Conservation (phyloP, 768 basidiomycete genomes). For the Vishniacozyma victoriae region DNA sequence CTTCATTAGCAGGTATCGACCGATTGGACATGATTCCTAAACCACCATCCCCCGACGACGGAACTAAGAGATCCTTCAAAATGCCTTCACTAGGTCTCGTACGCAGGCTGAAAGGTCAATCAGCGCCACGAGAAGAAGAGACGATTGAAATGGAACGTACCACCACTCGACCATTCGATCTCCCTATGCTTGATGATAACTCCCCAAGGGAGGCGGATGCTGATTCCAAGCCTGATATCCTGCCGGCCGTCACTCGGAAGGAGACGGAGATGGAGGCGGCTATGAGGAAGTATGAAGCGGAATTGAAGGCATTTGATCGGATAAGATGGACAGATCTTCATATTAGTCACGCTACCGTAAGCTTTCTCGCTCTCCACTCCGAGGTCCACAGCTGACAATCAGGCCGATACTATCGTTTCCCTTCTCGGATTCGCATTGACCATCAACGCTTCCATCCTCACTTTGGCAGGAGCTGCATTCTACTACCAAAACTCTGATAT, state of each 20-base stretch:
- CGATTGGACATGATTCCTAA: conserved; percentile 51
- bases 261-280: conserved; percentile 6
- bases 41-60: conserved; percentile 10
- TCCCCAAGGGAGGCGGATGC: no score
- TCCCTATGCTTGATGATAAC: no score
- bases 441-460: conserved; percentile 76
- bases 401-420: conserved; percentile 58
- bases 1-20: conserved; percentile 76
- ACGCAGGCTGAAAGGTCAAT: no score
- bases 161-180: no score
- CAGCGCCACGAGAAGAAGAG: no score
- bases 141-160: no score
- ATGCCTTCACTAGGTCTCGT: conserved; percentile 20
- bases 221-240: no score
- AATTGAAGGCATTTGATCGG: conserved; percentile 41
- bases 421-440: conserved; percentile 78
- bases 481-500: conserved; percentile 52
- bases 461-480: conserved; percentile 76
- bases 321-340: conserved; percentile 44
- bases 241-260: no score
- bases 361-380: conserved; percentile 6
- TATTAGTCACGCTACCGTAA: conserved; percentile 43
- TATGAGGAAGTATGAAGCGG: conserved; percentile 28
- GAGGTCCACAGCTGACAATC: not conserved
- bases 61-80: conserved; percentile 1